Base-by-base conservation (phyloP, 345 rosid genomes). In the Lepidium aucheri region DNA sequence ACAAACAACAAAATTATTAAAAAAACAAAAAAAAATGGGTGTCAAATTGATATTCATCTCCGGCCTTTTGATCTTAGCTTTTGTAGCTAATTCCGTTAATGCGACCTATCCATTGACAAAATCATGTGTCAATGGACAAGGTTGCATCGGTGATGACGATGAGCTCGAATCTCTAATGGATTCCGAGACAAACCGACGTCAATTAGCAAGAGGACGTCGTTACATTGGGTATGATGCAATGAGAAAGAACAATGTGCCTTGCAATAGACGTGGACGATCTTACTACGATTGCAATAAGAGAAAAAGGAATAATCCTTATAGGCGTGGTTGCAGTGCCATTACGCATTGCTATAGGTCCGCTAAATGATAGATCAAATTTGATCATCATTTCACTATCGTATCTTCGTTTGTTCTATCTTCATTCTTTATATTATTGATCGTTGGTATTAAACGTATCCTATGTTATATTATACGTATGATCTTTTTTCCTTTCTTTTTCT, bases 251-350 rank as follows among this genome's bases (percentile, higher is more conserved):
- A 42, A 54, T 10, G 72, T 78, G 4, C 90, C 90, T 7, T 83
- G 87, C 69, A 76, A 16, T 33, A 62, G 72, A 30, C 76, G 80
- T 13, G 87, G 90, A n/a, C 42, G 55, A 3, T 85, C 87, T 35
- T 83, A 81, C 74, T 85, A 85, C 46, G 80, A 79, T 51, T 85
- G 90, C 64, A 66, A 60, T 5, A 33, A 20, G 45, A 53, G 67
- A 51, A 65, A 11, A 32, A 62, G 33, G 67, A 80, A 64, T 16
- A 85, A 85, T 58, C 87, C 84, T 20, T 85, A 80, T 28, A 77
- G 44, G 6, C 82, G 86, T 61, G 86, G 86, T 14, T 84, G 89
- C 82, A 75, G 80, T 50, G 66, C 36, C 28, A 69, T 84, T 60
- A 80, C 89, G 2, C 80, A 61, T 70, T 84, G 89, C 60, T 38